A percentile compares a stretch with the other conserved stretches of the same genome.
Evolutionary conservation across 2,329 filamentous ascomycete genomes (phyloP).

Genomic region (Trichoderma breve): DNA sequence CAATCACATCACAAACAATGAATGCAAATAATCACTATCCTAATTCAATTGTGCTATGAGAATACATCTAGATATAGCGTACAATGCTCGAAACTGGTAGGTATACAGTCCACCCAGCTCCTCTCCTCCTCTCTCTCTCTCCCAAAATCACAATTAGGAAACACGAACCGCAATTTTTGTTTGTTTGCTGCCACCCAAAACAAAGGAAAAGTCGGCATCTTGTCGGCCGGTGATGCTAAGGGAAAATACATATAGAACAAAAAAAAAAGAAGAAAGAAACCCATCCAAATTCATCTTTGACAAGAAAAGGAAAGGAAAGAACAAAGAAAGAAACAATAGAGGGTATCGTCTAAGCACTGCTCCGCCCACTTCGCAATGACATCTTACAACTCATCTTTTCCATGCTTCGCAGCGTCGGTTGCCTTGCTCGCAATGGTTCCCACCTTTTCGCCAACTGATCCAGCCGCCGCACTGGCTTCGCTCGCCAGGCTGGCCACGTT

Average conservation of each 20-base stretch:
- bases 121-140: neutral
- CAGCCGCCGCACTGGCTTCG: conserved; percentile 34
- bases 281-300: conserved; percentile 2
- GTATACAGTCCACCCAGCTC: neutral
- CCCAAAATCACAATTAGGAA: neutral
- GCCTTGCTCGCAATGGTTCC: conserved; percentile 41
- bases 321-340: conserved; percentile 3
- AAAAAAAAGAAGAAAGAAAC: neutral
- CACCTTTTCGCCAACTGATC: conserved; percentile 37
- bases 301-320: neutral
- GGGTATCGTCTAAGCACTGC: conserved; percentile 17
- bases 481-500: conserved; percentile 47
- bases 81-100: neutral
- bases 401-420: conserved; percentile 43
- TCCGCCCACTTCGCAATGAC: neutral
- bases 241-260: neutral
- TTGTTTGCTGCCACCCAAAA: neutral
- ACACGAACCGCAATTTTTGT: neutral
- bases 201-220: neutral
- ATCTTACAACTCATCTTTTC: conserved; percentile 43
- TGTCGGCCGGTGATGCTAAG: neutral
- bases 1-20: neutral
- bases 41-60: neutral
- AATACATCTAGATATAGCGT: neutral
- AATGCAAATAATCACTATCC: neutral